Conservation (phyloP, 2,329 filamentous ascomycete genomes). For the Chrysoporthe deuterocubensis region DNA sequence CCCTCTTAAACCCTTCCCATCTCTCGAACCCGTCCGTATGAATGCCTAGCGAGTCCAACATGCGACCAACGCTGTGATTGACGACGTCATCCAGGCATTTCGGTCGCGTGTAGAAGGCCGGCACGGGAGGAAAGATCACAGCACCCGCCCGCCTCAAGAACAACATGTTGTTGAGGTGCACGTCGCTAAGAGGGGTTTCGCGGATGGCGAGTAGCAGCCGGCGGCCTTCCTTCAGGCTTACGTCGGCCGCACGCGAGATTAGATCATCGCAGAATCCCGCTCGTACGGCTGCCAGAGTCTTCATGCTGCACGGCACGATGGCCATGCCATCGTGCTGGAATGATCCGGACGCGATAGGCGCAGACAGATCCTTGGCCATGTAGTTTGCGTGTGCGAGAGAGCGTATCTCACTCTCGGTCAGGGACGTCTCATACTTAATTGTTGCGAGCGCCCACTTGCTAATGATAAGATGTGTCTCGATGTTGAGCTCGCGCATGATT, state of each 20-base stretch:
- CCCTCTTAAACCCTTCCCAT: background rate
- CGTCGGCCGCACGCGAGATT: constrained; percentile 50
- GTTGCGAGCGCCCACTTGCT: constrained; percentile 54
- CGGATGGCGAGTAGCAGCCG: constrained; percentile 39
- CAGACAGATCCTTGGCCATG: constrained; percentile 48
- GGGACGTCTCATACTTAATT: constrained; percentile 51
- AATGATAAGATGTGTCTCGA: constrained; percentile 54
- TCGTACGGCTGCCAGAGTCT: constrained; percentile 49
- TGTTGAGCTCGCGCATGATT: background rate
- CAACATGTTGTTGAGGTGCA: constrained; percentile 47
- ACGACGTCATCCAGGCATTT: constrained; percentile 45
- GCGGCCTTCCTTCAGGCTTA: constrained; percentile 49
- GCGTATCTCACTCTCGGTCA: constrained; percentile 41
- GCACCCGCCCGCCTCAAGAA: constrained; percentile 42
- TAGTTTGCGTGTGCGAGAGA: constrained; percentile 33
- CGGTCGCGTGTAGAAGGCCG: constrained; percentile 49
- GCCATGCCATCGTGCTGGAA: constrained; percentile 52
- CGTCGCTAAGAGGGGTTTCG: background rate
- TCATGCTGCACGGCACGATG: constrained; percentile 52
- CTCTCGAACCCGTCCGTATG: background rate
- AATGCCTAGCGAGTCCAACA: background rate
- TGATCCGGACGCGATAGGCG: constrained; percentile 49
- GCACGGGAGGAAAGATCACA: constrained; percentile 49
- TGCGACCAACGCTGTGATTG: constrained; percentile 47
- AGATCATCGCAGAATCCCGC: constrained; percentile 49